phyloP scores from a whole-genome alignment of 2,329 filamentous ascomycete genomes.

The Cytospora mali region DNA sequence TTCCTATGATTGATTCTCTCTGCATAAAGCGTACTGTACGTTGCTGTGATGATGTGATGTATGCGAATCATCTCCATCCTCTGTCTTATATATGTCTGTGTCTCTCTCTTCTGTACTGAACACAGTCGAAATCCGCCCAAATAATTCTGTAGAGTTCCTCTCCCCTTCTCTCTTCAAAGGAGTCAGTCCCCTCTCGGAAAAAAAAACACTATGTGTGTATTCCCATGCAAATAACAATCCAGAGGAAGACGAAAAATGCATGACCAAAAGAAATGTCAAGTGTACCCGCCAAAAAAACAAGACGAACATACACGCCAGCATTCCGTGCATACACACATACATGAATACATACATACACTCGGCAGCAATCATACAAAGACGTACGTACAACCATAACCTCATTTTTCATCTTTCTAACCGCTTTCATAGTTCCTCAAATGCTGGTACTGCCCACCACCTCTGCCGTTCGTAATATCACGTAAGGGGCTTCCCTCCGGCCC shows the following conservation, averaged over 20 bases:
- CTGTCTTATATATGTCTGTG: too few species aligned
- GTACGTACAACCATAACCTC: slow-evolving; percentile 29
- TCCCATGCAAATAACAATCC: slow-evolving; percentile 27
- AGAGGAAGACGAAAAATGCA: slow-evolving; percentile 10
- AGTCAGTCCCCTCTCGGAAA: too few species aligned
- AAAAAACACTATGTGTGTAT: too few species aligned
- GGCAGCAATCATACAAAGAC: slow-evolving; percentile 12
- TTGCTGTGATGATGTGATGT: background rate
- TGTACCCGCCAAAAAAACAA: slow-evolving; percentile 6
- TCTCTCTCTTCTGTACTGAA: slow-evolving; percentile 32
- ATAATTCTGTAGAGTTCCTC: background rate
- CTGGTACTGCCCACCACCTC: slow-evolving; percentile 26
- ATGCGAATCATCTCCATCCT: slow-evolving; percentile 30
- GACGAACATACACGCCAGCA: slow-evolving; percentile 13
- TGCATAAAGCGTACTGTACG: background rate
- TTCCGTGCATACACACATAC: slow-evolving; percentile 19
- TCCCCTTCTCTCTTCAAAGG: background rate
- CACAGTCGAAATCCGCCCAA: background rate
- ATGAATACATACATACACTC: slow-evolving; percentile 16
- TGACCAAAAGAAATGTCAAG: slow-evolving; percentile 1
- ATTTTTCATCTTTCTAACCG: slow-evolving; percentile 24
- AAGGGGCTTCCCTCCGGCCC: slow-evolving; percentile 22
- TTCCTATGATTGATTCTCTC: background rate
- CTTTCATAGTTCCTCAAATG: slow-evolving; percentile 16
- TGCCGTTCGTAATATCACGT: slow-evolving; percentile 30